phyloP scores from a whole-genome alignment of 2,329 filamentous ascomycete species.

The Cladorrhinum sp. region DNA sequence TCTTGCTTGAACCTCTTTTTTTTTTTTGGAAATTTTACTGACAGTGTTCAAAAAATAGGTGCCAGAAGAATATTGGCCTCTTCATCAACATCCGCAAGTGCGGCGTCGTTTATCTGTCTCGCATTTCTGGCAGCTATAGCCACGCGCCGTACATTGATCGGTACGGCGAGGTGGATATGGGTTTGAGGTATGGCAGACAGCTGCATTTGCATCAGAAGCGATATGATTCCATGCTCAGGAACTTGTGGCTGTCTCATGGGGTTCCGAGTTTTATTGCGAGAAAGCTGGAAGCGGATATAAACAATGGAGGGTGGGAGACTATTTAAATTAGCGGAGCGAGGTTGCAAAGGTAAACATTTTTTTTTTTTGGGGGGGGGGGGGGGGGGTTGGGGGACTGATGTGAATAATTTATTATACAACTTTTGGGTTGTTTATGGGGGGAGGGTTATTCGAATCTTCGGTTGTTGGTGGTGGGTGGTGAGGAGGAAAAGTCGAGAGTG shows the following conservation, averaged over 20 bases:
- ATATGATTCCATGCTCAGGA: slow-evolving; percentile 84
- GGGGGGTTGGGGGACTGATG: too few relatives aligned
- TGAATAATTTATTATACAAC: too few relatives aligned
- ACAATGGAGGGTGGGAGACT: slow-evolving; percentile 98
- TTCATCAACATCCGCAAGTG: slow-evolving; percentile 98
- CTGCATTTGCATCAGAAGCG: slow-evolving; percentile 90
- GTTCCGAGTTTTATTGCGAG: slow-evolving; percentile 86
- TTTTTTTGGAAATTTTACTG: neutral
- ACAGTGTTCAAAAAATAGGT: slow-evolving; percentile 52
- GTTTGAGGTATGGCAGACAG: slow-evolving; percentile 80
- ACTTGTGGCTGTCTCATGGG: slow-evolving; percentile 81
- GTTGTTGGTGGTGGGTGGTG: too few relatives aligned
- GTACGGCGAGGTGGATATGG: slow-evolving; percentile 93
- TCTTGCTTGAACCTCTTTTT: neutral
- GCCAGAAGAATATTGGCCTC: slow-evolving; percentile 83
- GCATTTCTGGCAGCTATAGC: slow-evolving; percentile 76
- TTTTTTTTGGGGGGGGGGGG: too few relatives aligned
- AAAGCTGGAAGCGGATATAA: slow-evolving; percentile 90
- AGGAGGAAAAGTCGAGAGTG: too few relatives aligned
- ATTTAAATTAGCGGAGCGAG: too few relatives aligned
- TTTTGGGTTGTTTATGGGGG: too few relatives aligned
- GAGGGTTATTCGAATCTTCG: too few relatives aligned
- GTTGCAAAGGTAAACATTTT: too few relatives aligned
- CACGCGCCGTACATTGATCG: slow-evolving; percentile 91
- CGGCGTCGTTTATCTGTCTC: slow-evolving; percentile 82